Conservation (phyloP, 129 eudicot species). For the Deinandra increscens region DNA sequence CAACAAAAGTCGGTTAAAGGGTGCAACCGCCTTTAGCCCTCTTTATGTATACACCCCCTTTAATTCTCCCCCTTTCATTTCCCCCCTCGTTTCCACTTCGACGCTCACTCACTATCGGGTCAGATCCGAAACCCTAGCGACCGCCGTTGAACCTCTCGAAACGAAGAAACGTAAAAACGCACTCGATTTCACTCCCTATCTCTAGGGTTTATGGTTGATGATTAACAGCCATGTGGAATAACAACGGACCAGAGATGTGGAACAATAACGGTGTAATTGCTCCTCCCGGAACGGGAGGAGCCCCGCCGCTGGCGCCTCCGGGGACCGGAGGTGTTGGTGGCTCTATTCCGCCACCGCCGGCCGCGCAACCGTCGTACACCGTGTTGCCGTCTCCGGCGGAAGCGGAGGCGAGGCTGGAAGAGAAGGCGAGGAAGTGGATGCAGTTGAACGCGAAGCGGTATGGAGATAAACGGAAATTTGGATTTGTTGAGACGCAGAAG, state of each 20-base stretch:
- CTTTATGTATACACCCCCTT: conserved; percentile 18
- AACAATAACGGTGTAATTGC: conserved; percentile 43
- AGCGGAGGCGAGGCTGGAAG: conserved; percentile 79
- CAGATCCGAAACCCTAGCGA: conserved; percentile 33
- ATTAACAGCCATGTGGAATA: conserved; percentile 47
- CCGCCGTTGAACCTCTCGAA: conserved; percentile 31
- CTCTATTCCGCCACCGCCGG: conserved; percentile 78
- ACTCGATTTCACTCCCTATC: conserved; percentile 1
- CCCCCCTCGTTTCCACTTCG: conserved; percentile 7
- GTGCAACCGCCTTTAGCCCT: conserved; percentile 26
- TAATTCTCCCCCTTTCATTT: background rate
- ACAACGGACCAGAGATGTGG: conserved; percentile 48
- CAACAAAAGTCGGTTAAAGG: conserved; percentile 18
- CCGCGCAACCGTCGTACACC: conserved; percentile 78
- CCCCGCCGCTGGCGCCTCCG: conserved; percentile 58
- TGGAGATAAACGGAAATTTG: conserved; percentile 95
- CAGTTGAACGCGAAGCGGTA: conserved; percentile 92
- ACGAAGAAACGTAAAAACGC: too few species aligned
- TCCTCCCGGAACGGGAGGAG: conserved; percentile 67
- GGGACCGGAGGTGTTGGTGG: conserved; percentile 76
- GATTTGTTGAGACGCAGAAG: conserved; percentile 98
- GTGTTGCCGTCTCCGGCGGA: conserved; percentile 80
- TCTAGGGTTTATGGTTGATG: conserved; percentile 33
- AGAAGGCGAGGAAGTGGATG: conserved; percentile 97
- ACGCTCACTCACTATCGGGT: conserved; percentile 10